These are phyloP conservation scores for Ophiostoma tasmaniense DNA, from an alignment of 2,329 filamentous ascomycete genomes.

Conservation along the genomic window DNA sequence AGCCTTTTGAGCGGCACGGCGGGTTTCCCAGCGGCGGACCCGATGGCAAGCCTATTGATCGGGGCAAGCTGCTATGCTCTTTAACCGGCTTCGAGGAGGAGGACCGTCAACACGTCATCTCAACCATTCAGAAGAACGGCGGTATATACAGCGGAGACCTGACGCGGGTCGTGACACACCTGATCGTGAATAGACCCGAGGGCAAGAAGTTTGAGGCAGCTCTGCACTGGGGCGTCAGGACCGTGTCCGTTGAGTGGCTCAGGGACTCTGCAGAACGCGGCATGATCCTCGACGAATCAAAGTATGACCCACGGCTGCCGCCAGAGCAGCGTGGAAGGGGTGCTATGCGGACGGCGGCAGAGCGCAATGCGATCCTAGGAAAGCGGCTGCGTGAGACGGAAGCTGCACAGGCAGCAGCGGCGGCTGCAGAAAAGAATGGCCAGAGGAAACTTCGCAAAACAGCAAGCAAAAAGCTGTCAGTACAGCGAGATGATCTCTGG, in stretches of 20 bases:
- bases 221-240: slow-evolving; percentile 68
- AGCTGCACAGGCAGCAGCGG: slow-evolving; percentile 29
- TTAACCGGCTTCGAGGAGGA: slow-evolving; percentile 51
- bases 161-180: slow-evolving; percentile 75
- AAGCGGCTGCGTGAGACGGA: slow-evolving; percentile 51
- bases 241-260: slow-evolving; percentile 80
- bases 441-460: slow-evolving; percentile 79
- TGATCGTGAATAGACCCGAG: slow-evolving; percentile 69
- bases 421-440: slow-evolving; percentile 42
- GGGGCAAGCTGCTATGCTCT: slow-evolving; percentile 42
- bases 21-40: slow-evolving; percentile 28
- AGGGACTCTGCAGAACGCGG: slow-evolving; percentile 72
- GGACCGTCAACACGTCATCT: slow-evolving; percentile 62
- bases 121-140: slow-evolving; percentile 59
- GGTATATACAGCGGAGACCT: slow-evolving; percentile 83
- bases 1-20: slow-evolving; percentile 50
- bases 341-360: slow-evolving; percentile 34
- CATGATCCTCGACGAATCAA: slow-evolving; percentile 83
- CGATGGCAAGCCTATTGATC: slow-evolving; percentile 22
- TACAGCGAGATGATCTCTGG: slow-evolving; percentile 80
- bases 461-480: slow-evolving; percentile 73
- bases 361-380: slow-evolving; percentile 38
- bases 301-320: slow-evolving; percentile 69
- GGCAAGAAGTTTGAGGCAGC: slow-evolving; percentile 89
- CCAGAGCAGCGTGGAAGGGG: slow-evolving; percentile 63